phyloP scores from a whole-genome alignment of 225 moss, liverwort and hornwort genomes.

The Marchantia paleacea region DNA sequence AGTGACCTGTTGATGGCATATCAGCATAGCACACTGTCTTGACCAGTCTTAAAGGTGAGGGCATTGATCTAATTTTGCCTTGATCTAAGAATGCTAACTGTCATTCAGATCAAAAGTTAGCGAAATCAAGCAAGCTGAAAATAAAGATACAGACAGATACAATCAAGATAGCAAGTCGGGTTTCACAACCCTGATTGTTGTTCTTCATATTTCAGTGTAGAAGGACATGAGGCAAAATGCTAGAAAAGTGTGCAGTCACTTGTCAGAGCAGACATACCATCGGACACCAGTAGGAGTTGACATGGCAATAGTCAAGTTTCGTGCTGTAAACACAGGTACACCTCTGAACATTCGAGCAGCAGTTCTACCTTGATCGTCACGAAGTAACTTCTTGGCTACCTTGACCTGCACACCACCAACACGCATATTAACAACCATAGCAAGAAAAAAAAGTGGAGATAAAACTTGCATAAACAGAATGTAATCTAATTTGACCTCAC shows the following conservation, averaged over 20 bases:
- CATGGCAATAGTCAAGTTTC: conserved; percentile 94
- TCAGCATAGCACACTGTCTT: too few relatives aligned
- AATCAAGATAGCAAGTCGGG: too few relatives aligned
- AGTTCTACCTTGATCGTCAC: conserved; percentile 64
- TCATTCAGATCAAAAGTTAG: too few relatives aligned
- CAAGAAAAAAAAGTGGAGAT: not conserved
- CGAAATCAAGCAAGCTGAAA: too few relatives aligned
- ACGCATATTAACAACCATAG: not conserved
- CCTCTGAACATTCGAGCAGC: conserved; percentile 85
- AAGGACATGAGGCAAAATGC: too few relatives aligned
- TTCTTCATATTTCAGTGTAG: too few relatives aligned
- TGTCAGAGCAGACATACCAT: conserved; percentile 41
- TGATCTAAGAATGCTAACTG: too few relatives aligned
- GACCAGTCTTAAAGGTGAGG: too few relatives aligned
- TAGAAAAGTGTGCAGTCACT: not conserved
- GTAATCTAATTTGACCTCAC: not conserved
- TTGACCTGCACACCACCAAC: conserved; percentile 42
- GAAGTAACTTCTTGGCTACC: conserved; percentile 68
- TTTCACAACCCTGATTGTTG: too few relatives aligned
- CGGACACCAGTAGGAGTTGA: conserved; percentile 76
- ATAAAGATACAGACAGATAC: too few relatives aligned
- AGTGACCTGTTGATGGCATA: too few relatives aligned
- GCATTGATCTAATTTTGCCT: too few relatives aligned
- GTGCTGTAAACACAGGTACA: conserved; percentile 90
- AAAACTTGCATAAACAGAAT: not conserved